Percentiles rank a stretch among this genome's conserved stretches.
phyloP scores from a whole-genome alignment of 208 protist genomes.

The Leishmania arabica region DNA sequence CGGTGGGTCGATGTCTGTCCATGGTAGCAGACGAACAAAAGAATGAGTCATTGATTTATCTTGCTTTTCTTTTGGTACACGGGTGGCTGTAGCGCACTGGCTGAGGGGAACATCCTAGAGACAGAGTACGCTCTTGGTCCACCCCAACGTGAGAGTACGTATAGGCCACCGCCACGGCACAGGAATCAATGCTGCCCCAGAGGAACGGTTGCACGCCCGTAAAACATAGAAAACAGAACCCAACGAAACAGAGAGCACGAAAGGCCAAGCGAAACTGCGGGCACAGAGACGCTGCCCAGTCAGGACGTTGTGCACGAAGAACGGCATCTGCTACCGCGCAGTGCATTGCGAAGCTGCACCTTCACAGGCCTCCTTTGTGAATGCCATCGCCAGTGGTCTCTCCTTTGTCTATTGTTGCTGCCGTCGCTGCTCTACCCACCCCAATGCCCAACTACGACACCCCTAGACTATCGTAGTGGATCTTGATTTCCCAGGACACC shows the following conservation, averaged over 20 bases:
- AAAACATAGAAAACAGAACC: background rate
- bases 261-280: background rate
- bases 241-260: background rate
- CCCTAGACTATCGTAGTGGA: constrained; percentile 67
- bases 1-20: background rate
- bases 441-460: constrained; percentile 1
- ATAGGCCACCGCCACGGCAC: background rate
- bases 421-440: too few relatives aligned
- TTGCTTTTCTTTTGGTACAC: background rate
- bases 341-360: too few relatives aligned
- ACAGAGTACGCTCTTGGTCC: background rate
- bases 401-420: background rate
- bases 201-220: background rate
- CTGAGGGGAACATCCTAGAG: background rate
- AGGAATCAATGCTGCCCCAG: background rate
- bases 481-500: constrained; percentile 69
- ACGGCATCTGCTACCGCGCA: background rate
- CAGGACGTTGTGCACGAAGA: background rate
- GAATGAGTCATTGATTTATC: background rate
- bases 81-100: background rate
- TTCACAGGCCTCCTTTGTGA: too few relatives aligned
- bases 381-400: too few relatives aligned
- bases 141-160: background rate
- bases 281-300: too few relatives aligned
- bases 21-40: background rate